Evolutionary conservation across 306 rosid species (phyloP).

Genomic region (Senna tora): DNA sequence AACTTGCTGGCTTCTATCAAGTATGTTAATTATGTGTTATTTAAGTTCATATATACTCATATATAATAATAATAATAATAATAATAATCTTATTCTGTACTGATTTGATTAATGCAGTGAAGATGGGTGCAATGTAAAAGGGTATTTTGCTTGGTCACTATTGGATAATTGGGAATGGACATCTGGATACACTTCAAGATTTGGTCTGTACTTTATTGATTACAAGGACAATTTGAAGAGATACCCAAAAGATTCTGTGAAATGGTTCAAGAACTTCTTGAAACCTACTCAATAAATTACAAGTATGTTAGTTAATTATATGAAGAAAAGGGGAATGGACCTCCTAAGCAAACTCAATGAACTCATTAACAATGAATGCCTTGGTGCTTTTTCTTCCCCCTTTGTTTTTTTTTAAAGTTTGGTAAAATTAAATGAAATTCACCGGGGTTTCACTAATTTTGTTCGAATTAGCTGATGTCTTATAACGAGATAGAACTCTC

Average conservation of each 20-base stretch:
- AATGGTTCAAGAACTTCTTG: constrained; percentile 83
- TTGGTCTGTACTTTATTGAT: constrained; percentile 79
- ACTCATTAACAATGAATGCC: too few relatives aligned
- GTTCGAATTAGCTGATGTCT: too few relatives aligned
- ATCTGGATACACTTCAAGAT: constrained; percentile 74
- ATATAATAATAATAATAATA: too few relatives aligned
- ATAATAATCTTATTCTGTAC: too few relatives aligned
- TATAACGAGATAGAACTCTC: too few relatives aligned
- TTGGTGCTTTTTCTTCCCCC: too few relatives aligned
- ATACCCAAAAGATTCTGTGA: constrained; percentile 68
- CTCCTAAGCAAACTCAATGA: not conserved
- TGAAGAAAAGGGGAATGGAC: not conserved
- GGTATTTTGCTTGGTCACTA: constrained; percentile 85
- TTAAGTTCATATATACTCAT: not conserved
- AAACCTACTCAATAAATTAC: constrained; percentile 31
- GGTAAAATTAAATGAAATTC: too few relatives aligned
- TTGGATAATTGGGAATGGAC: constrained; percentile 88
- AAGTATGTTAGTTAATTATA: too few relatives aligned
- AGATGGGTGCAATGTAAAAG: constrained; percentile 85
- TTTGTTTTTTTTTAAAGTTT: too few relatives aligned
- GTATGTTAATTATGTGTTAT: constrained; percentile 35
- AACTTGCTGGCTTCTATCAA: constrained; percentile 64
- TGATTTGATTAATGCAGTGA: constrained; percentile 47
- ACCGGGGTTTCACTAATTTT: too few relatives aligned
- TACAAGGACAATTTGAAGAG: constrained; percentile 73